Base-by-base conservation (phyloP, 768 basidiomycete species). In the Hericium erinaceus region DNA sequence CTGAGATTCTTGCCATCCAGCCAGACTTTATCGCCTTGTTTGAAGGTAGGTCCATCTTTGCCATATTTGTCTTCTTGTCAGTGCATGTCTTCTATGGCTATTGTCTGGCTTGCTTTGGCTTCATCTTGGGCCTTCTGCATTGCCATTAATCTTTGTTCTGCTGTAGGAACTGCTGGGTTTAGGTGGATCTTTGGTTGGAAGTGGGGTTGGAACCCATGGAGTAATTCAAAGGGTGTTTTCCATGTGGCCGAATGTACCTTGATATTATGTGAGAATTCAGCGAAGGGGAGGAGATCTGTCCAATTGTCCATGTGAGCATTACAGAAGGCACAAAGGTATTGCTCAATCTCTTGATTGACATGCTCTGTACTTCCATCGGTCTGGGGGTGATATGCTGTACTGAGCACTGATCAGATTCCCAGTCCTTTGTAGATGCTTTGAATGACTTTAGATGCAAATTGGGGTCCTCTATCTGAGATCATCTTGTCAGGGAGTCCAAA, bases 381-480 rank as follows among this genome's bases (percentile, higher is more conserved):
- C 55, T 75, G 70, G 0, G 69, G 73, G 48, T 74, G 72, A 59
- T 64, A 72, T 0, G 71, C 65, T 0, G 70, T 73, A 33, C 59
- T 64, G 11, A 71, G 54, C 15, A 57, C 55, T 1, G 52, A 63
- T 56, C 54, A 57, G n/a, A 57, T 57, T 11, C 48, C 65, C 11
- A 65, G 62, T 54, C n/a, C 9, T 5, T 56, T 54, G 10, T 39
- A 49, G 2, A 67, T 57, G 11, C 61, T 58, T 13, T 54, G n/a
- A 3, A 51, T 6, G 12, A 61, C 41, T 22, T 54, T 48, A 16
- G 56, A 16, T 6, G 61, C 59, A 51, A 58, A 63, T 48, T 63
- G 60, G 22, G 50, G 54, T 26, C 58, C 61, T 33, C 56, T 13
- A 44, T 63, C 61, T 28, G 57, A 63, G 24, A 64, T 61, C 16